Base-by-base conservation (phyloP, 169 alveolate genomes). In the Theileria orientalis region DNA sequence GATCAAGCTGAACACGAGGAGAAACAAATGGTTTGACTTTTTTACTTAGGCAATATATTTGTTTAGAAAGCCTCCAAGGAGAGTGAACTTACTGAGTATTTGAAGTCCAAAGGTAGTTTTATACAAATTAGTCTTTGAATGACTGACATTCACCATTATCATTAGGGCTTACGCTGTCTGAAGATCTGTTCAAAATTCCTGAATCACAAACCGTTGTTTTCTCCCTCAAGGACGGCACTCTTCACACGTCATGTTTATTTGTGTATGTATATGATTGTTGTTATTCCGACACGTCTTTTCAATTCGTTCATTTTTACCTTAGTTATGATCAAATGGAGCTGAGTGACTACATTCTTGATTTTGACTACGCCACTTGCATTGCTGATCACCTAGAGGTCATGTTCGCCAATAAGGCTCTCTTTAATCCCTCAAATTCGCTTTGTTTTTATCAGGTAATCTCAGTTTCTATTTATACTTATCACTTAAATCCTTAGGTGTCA, bases 331-430 rank as follows among this genome's bases (percentile, higher is more conserved):
- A 82, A 41, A 41, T 27, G 33, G 46, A 66, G 23, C 23, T 82
- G 57, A 82, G 70, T n/a, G 89, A 82, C 70, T 82, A 67, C 54
- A 82, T 82, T 46, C 76, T 47, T n/a, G 61, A 82, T 59, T 67
- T 74, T 44, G 82, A 74, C 62, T 67, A 82, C 69, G 27, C 67
- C 40, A 59, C 84, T 32, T 60, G 76, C 29, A 42, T 82, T 3
- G 72, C 78, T 0, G 85, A 73, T 69, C 89, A 82, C 74, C 76
- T 82, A 41, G 89, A 82, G 54, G 89, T 74, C 62, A 82, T 82
- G 89, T 82, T 82, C 44, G 69, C 32, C 42, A 70, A 73, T 42
- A n/a, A 19, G 1, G 40, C 23, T 1, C 52, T 25, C 13, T 79
- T 79, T 33, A 52, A 57, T 21, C 60, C 76, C 40, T 35, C 57